These are phyloP conservation scores for Leucosporidium creatinivorum DNA, from an alignment of 768 basidiomycete species.

Conservation along the genomic window DNA sequence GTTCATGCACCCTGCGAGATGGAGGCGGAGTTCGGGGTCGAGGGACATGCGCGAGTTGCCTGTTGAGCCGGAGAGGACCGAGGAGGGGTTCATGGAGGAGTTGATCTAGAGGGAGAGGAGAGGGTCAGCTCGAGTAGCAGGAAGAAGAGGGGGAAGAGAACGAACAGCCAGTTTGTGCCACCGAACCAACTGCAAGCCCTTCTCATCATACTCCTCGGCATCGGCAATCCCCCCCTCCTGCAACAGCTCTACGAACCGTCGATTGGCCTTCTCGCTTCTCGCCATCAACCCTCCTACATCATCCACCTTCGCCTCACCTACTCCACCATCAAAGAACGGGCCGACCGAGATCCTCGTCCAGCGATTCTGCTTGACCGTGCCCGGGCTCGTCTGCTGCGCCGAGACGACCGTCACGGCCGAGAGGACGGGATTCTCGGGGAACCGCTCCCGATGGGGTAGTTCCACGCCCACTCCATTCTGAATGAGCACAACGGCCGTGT, in stretches of 20 bases:
- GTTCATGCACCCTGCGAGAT: slow-evolving; percentile 37
- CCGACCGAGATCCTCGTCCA: slow-evolving; percentile 40
- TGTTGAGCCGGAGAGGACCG: slow-evolving; percentile 38
- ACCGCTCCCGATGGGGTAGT: slow-evolving; percentile 37
- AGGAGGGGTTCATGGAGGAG: slow-evolving; percentile 39
- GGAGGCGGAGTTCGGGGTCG: slow-evolving; percentile 33
- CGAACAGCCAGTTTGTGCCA: slow-evolving; percentile 40
- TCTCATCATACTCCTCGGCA: slow-evolving; percentile 37
- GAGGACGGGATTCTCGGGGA: slow-evolving; percentile 34
- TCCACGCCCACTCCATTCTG: slow-evolving; percentile 42
- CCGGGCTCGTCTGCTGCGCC: slow-evolving; percentile 38
- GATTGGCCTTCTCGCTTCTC: slow-evolving; percentile 9
- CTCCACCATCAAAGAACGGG: slow-evolving; percentile 22
- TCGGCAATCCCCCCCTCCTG: slow-evolving; percentile 38
- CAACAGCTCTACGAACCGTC: slow-evolving; percentile 33
- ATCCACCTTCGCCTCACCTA: slow-evolving; percentile 1
- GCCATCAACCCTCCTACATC: not conserved
- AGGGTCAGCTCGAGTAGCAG: not conserved
- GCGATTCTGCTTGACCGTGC: slow-evolving; percentile 38
- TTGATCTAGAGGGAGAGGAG: slow-evolving; percentile 28
- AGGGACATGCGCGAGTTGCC: slow-evolving; percentile 37
- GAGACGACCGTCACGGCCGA: slow-evolving; percentile 39
- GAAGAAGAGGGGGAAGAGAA: not conserved
- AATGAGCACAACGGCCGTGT: slow-evolving; percentile 37
- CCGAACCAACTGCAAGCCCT: slow-evolving; percentile 37